phyloP scores from a whole-genome alignment of 768 basidiomycete species.

The Boletus rufocinnamomeus region DNA sequence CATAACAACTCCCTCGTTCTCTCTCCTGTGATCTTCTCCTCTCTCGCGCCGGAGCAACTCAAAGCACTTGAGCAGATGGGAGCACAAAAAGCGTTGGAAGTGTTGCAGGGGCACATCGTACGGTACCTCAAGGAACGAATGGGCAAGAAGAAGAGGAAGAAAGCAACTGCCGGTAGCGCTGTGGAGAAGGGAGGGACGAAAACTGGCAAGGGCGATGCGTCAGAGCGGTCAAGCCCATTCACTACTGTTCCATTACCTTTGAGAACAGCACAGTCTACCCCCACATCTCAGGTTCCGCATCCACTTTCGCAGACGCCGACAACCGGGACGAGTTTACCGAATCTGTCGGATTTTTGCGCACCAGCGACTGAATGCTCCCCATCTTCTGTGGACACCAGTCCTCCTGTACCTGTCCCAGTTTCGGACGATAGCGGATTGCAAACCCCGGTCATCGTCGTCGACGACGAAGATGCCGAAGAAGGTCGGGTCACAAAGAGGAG shows the following conservation, averaged over 20 bases:
- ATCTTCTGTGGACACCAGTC: constrained; percentile 18
- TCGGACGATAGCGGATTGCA: constrained; percentile 26
- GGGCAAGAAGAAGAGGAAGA: constrained; percentile 42
- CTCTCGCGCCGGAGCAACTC: constrained; percentile 71
- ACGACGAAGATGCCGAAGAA: constrained; percentile 55
- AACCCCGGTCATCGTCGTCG: constrained; percentile 62
- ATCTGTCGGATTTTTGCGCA: constrained; percentile 18
- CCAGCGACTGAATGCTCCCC: constrained; percentile 6
- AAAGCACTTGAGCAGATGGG: constrained; percentile 78
- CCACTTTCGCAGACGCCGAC: constrained; percentile 4
- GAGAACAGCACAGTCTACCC: constrained; percentile 20
- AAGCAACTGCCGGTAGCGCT: constrained; percentile 33
- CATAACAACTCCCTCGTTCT: constrained; percentile 84
- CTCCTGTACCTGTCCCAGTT: constrained; percentile 39
- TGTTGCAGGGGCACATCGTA: constrained; percentile 84
- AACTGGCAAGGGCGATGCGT: constrained; percentile 38
- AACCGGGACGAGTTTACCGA: neutral
- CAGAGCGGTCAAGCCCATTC: constrained; percentile 39
- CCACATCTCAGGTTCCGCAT: constrained; percentile 1
- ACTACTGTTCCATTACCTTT: constrained; percentile 46
- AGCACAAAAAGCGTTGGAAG: constrained; percentile 76
- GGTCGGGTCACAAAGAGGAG: constrained; percentile 60
- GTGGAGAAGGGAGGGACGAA: constrained; percentile 45
- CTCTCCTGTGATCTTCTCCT: constrained; percentile 82
- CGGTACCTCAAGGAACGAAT: constrained; percentile 79